Base-by-base conservation (phyloP, 768 basidiomycete genomes). In the Lentinula edodes region DNA sequence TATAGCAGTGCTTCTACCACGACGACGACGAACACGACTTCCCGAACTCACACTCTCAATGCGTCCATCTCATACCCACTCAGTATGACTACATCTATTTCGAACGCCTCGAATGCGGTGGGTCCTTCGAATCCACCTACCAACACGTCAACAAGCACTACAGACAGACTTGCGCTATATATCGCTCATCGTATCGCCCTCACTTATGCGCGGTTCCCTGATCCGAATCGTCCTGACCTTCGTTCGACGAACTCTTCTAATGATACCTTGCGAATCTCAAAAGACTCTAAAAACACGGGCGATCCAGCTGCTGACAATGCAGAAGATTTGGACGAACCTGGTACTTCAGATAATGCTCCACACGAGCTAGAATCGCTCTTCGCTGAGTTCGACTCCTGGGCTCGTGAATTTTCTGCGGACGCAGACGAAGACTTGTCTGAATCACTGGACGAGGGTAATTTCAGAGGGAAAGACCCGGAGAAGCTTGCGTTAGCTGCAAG, bases 151-250 rank as follows among this genome's bases (percentile, higher is more conserved):
- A 2, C 28, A 28, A 28, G 28, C 28, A 28, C 28, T 28, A 39
- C 35, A 65, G 85, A 86, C 2, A 85, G 95, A 9, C 74, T 94
- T 64, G 93, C 93, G 0, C 76, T 96, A n/a, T 92, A 87, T 82
- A 89, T 99, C 56, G 96, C 95, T 3, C 90, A 84, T 71, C 85
- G 88, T 36, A 98, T 99, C 59, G 96, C 94, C 0, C 84, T 90
- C 63, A 90, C 90, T 3, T 95, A 98, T 70, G 83, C 85, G 10
- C 38, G 16, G 20, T 43, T 56, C 15, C 55, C 55, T 7, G 41
- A 56, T 41, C 55, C 6, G 10, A 41, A 52, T 18, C 52, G 13
- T 51, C 28, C 28, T 28, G 13, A n/a, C 28, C 35, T 5, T 3
- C 34, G 23, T 34, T 28, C 28, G 28, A 28, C 28, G 28, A 28